Evolutionary conservation across 2,329 filamentous ascomycete species (phyloP).

Genomic region (Cyphellophora europaea): DNA sequence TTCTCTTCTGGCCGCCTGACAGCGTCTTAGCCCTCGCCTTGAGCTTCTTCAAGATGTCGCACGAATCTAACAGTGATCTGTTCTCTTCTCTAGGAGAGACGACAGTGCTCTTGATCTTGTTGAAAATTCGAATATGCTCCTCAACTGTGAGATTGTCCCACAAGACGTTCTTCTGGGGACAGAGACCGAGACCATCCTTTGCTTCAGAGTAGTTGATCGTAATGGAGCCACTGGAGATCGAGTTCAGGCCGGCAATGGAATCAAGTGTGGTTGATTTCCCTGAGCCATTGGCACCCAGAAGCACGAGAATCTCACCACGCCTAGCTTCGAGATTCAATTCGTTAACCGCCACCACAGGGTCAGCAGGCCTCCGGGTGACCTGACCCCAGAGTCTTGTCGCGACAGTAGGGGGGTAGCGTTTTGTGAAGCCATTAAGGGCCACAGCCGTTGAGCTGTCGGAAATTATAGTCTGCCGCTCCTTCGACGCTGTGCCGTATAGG

Average conservation of each 20-base stretch:
- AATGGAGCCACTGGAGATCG: conserved; percentile 66
- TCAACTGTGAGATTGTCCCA: conserved; percentile 83
- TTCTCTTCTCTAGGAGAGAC: conserved; percentile 15
- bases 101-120: conserved; percentile 54
- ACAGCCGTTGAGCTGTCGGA: conserved; percentile 36
- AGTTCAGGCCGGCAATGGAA: conserved; percentile 73
- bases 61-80: conserved; percentile 52
- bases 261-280: conserved; percentile 88
- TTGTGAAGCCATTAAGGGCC: conserved; percentile 63
- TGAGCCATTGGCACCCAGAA: conserved; percentile 81
- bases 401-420: conserved; percentile 62
- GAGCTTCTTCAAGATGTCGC: conserved; percentile 68
- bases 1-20: conserved; percentile 85
- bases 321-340: conserved; percentile 61
- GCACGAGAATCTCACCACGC: conserved; percentile 73
- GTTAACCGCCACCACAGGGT: conserved; percentile 70
- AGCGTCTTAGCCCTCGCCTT: conserved; percentile 65
- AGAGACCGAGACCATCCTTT: conserved; percentile 71
- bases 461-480: conserved; percentile 39
- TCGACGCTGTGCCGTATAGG: conserved; percentile 65
- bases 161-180: conserved; percentile 87
- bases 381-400: conserved; percentile 41
- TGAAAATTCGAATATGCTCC: conserved; percentile 79
- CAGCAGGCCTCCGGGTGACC: conserved; percentile 41
- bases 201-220: conserved; percentile 69